phyloP scores from a whole-genome alignment of 2,329 filamentous ascomycete genomes.

The Colletotrichum euphorbiae region DNA sequence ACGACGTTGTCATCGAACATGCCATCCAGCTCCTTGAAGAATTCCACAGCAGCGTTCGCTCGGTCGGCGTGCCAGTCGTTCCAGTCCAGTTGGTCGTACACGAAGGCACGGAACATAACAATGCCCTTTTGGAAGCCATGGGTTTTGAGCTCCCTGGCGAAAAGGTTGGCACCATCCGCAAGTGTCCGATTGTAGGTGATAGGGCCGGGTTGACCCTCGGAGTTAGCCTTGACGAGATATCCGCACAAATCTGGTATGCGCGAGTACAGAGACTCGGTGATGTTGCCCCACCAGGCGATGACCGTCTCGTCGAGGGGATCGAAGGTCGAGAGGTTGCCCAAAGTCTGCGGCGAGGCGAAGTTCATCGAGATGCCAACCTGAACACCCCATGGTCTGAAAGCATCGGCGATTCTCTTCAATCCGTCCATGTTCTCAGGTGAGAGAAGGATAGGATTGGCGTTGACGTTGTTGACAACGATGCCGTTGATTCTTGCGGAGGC shows the following conservation, averaged over 20 bases:
- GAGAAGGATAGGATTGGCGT: constrained; percentile 71
- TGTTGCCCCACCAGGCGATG: constrained; percentile 71
- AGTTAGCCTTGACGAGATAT: constrained; percentile 78
- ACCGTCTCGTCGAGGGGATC: constrained; percentile 73
- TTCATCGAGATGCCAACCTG: constrained; percentile 74
- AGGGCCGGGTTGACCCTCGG: constrained; percentile 77
- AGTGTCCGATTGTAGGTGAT: constrained; percentile 77
- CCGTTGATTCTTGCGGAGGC: constrained; percentile 76
- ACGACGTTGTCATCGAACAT: constrained; percentile 78
- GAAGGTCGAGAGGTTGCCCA: constrained; percentile 69
- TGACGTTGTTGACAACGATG: constrained; percentile 78
- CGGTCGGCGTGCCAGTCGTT: constrained; percentile 74
- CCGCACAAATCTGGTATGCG: constrained; percentile 75
- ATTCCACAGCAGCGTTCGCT: constrained; percentile 76
- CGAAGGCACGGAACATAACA: constrained; percentile 78
- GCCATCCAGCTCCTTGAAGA: constrained; percentile 72
- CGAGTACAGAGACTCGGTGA: constrained; percentile 69
- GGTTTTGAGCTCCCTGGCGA: constrained; percentile 68
- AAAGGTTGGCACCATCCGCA: constrained; percentile 75
- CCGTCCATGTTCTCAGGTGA: constrained; percentile 69
- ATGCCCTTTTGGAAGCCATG: constrained; percentile 63
- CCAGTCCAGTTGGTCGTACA: constrained; percentile 70
- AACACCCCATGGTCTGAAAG: constrained; percentile 75
- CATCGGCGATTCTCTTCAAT: constrained; percentile 70
- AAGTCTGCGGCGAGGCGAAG: constrained; percentile 71